Evolutionary conservation across 2,329 filamentous ascomycete species (phyloP).

Genomic region (Paraphoma chrysanthemicola): DNA sequence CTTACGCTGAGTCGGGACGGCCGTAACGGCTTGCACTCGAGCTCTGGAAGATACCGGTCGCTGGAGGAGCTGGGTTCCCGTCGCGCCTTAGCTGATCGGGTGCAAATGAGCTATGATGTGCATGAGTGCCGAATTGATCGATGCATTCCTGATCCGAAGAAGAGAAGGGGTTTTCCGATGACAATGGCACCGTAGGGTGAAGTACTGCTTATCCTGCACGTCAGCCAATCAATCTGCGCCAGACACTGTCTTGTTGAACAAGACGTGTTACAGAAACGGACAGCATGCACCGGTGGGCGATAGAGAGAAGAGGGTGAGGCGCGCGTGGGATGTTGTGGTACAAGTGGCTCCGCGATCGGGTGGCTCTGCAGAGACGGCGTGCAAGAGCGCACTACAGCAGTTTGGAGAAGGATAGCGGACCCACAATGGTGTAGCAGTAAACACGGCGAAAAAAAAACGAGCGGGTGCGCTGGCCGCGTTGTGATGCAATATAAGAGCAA

Average conservation of each 20-base stretch:
- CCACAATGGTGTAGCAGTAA: slow-evolving; percentile 41
- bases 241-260: slow-evolving; percentile 39
- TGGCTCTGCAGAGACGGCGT: slow-evolving; percentile 32
- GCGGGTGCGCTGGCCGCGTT: slow-evolving; percentile 30
- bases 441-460: slow-evolving; percentile 16
- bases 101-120: slow-evolving; percentile 53
- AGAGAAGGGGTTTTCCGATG: slow-evolving; percentile 52
- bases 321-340: slow-evolving; percentile 44
- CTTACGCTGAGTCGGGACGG: slow-evolving; percentile 64
- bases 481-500: slow-evolving; percentile 38
- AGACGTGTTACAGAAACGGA: slow-evolving; percentile 47
- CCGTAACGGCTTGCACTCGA: slow-evolving; percentile 59
- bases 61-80: slow-evolving; percentile 53
- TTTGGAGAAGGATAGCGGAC: slow-evolving; percentile 30
- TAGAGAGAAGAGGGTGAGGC: slow-evolving; percentile 25
- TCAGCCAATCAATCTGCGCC: slow-evolving; percentile 49
- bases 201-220: slow-evolving; percentile 52
- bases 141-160: slow-evolving; percentile 56
- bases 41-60: slow-evolving; percentile 54
- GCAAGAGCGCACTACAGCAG: slow-evolving; percentile 46
- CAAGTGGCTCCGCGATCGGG: slow-evolving; percentile 45
- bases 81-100: slow-evolving; percentile 61
- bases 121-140: slow-evolving; percentile 54
- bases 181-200: slow-evolving; percentile 51
- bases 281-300: slow-evolving; percentile 44